phyloP scores from a whole-genome alignment of 2,329 filamentous ascomycete genomes.

The Penicillium sp. region DNA sequence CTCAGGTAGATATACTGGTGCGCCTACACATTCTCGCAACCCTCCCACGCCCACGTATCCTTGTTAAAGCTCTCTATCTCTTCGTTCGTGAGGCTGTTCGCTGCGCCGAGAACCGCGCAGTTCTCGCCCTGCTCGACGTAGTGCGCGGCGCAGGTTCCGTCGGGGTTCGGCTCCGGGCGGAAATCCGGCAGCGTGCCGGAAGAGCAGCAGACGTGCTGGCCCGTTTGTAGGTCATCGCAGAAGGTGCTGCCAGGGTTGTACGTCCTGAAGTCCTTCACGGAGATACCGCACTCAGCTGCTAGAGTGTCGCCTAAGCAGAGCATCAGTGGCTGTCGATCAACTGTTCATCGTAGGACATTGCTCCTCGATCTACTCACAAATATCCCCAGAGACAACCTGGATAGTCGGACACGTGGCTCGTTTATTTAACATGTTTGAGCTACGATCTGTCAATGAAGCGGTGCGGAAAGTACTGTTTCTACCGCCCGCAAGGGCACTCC shows the following conservation, averaged over 20 bases:
- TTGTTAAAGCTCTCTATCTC: constrained; percentile 42
- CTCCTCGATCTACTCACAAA: too few relatives aligned
- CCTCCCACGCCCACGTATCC: constrained; percentile 45
- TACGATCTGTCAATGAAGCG: too few relatives aligned
- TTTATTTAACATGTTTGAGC: too few relatives aligned
- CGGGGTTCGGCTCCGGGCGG: constrained; percentile 31
- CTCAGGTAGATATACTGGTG: too few relatives aligned
- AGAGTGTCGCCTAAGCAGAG: too few relatives aligned
- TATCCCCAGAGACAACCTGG: too few relatives aligned
- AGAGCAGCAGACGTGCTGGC: constrained; percentile 40
- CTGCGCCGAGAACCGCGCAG: constrained; percentile 22
- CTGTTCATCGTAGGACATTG: too few relatives aligned
- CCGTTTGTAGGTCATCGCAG: constrained; percentile 33
- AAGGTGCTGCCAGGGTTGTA: constrained; percentile 36
- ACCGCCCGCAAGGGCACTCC: too few relatives aligned
- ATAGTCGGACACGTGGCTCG: too few relatives aligned
- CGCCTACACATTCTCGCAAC: constrained; percentile 34
- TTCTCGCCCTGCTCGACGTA: constrained; percentile 32
- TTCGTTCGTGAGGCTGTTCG: not conserved
- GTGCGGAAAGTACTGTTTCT: too few relatives aligned
- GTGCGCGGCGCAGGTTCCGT: constrained; percentile 40
- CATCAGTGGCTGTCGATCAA: too few relatives aligned
- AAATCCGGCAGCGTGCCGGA: constrained; percentile 37
- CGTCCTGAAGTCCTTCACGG: constrained; percentile 36
- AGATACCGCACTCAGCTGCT: too few relatives aligned